Percentiles rank a stretch among this genome's conserved stretches.
Conservation (phyloP, 345 rosid genomes). For the Nasturtium officinale region DNA sequence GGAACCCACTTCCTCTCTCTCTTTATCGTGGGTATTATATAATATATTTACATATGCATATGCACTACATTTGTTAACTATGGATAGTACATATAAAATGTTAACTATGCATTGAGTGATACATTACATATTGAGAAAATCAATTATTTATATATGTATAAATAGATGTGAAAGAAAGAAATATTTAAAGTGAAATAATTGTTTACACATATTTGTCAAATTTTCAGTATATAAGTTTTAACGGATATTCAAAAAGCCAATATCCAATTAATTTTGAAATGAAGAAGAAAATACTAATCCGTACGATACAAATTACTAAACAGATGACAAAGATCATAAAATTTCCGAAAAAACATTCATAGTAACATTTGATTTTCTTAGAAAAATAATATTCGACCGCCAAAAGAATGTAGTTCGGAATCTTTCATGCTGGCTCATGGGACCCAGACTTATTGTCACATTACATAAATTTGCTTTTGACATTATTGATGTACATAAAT, state of each 20-base stretch:
- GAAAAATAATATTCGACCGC: background rate
- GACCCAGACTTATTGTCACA: background rate
- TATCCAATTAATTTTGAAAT: background rate
- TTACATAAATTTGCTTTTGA: background rate
- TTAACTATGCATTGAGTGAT: no score
- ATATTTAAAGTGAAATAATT: no score
- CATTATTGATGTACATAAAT: background rate
- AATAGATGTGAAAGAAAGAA: background rate
- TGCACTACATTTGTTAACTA: no score
- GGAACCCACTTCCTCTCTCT: no score
- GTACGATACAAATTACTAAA: background rate
- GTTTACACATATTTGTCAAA: no score
- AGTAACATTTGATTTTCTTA: background rate
- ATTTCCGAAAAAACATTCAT: background rate
- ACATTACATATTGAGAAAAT: no score
- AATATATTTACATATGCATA: no score
- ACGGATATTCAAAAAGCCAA: background rate
- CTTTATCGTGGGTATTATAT: no score
- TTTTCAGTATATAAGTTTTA: no score
- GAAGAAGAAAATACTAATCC: background rate
- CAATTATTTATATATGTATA: no score
- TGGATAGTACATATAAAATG: no score
- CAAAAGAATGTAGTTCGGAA: conserved; percentile 2
- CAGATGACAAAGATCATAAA: background rate
- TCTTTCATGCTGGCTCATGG: conserved; percentile 7